phyloP scores from a whole-genome alignment of 345 rosid species.

The Salix suchowensis region DNA sequence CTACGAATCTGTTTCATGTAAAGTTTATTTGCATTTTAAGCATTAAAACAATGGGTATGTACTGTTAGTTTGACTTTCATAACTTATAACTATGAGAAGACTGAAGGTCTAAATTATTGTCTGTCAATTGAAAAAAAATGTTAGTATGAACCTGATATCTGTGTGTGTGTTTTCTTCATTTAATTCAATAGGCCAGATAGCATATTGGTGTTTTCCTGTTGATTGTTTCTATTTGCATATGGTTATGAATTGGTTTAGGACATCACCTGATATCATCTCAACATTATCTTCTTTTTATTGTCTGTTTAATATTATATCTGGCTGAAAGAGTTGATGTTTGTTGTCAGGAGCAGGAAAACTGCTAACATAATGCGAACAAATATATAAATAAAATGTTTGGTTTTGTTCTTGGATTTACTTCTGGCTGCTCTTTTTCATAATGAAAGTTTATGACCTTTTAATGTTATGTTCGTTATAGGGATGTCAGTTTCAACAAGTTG shows the following conservation, averaged over 20 bases:
- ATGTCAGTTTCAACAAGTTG: conserved; percentile 52
- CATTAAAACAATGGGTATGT: neutral
- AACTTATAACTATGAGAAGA: neutral
- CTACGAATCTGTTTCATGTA: neutral
- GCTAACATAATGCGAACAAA: neutral
- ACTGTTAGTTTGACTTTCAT: neutral
- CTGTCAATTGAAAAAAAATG: neutral
- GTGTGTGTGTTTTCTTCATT: neutral
- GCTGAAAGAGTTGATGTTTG: neutral
- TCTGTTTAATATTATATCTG: neutral
- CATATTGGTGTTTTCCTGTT: neutral
- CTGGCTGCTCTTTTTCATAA: neutral
- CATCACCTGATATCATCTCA: neutral
- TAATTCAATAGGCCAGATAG: neutral
- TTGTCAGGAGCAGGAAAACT: neutral
- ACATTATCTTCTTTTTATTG: neutral
- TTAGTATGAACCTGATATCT: neutral
- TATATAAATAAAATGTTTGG: neutral
- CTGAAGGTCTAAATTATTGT: neutral
- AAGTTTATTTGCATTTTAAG: neutral
- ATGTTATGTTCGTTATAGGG: conserved; percentile 24
- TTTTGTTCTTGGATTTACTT: neutral
- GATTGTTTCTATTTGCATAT: neutral
- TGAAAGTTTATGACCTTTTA: neutral
- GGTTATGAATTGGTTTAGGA: neutral